A percentile compares a stretch with the other conserved stretches of the same genome.
Evolutionary conservation across 1,284 basidiomycete genomes (phyloP).

Genomic region (Leccinum pachyderme): DNA sequence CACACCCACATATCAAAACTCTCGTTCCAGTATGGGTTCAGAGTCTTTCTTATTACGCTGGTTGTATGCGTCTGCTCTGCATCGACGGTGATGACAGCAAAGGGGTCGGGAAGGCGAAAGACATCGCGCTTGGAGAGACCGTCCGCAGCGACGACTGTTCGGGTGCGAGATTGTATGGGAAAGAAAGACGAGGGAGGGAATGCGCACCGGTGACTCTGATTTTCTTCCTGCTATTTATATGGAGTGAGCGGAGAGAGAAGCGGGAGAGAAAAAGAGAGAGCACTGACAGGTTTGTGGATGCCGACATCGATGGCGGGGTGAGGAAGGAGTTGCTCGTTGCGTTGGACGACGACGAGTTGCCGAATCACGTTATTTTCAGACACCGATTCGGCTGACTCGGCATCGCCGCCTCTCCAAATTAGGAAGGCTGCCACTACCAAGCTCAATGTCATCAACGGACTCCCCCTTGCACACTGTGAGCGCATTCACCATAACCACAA

Average conservation of each 20-base stretch:
- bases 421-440: slow-evolving; percentile 1
- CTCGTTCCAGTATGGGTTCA: slow-evolving; percentile 95
- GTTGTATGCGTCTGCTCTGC: slow-evolving; percentile 94
- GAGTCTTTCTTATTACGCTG: slow-evolving; percentile 84
- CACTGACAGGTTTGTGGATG: slow-evolving; percentile 30
- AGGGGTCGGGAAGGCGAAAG: slow-evolving; percentile 90
- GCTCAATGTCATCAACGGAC: slow-evolving; percentile 22
- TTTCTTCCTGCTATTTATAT: slow-evolving; percentile 47
- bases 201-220: slow-evolving; percentile 57
- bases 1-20: slow-evolving; percentile 78
- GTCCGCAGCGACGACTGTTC: slow-evolving; percentile 83
- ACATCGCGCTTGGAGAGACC: slow-evolving; percentile 88
- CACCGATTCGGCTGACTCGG: slow-evolving; percentile 27
- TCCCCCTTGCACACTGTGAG: slow-evolving; percentile 32
- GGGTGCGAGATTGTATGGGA: not conserved
- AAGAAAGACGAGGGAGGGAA: not conserved
- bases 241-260: slow-evolving; percentile 10
- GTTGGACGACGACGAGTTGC: slow-evolving; percentile 16
- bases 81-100: slow-evolving; percentile 93
- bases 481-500: not conserved
- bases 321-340: slow-evolving; percentile 7
- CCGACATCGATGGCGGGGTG: slow-evolving; percentile 21
- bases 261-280: not conserved
- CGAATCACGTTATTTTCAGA: slow-evolving; percentile 27
- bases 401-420: slow-evolving; percentile 14